These are phyloP conservation scores for Candida oleophila DNA, from an alignment of 805 yeast species.

Conservation along the genomic window DNA sequence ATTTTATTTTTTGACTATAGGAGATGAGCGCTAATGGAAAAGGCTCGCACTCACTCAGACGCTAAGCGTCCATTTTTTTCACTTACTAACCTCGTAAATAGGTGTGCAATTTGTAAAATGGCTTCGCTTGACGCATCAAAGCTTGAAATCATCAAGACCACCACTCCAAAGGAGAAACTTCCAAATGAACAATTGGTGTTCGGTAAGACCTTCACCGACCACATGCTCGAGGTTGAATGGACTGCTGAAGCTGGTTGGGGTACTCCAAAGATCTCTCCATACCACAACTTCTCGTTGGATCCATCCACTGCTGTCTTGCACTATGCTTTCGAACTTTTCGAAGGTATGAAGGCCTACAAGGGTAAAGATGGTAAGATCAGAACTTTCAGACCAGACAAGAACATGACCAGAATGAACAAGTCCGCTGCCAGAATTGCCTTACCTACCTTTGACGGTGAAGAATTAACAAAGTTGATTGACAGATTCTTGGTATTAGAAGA, in stretches of 20 bases:
- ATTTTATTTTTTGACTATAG: too few species aligned
- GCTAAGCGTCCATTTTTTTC: not conserved
- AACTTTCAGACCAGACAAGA: conserved; percentile 86
- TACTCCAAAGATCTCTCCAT: conserved; percentile 84
- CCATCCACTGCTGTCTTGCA: conserved; percentile 92
- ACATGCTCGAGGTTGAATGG: conserved; percentile 89
- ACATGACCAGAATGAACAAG: conserved; percentile 86
- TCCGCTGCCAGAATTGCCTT: conserved; percentile 87
- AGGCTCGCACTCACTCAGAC: too few species aligned
- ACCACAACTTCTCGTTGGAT: conserved; percentile 70
- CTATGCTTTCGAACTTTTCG: conserved; percentile 92
- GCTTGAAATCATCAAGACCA: conserved; percentile 34
- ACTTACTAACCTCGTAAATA: too few species aligned
- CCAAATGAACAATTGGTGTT: conserved; percentile 41
- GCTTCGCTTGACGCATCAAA: conserved; percentile 34
- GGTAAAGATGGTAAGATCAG: conserved; percentile 63
- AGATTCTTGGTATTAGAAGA: conserved; percentile 74
- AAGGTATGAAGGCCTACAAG: conserved; percentile 91
- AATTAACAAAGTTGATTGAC: conserved; percentile 71
- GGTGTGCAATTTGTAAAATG: not conserved
- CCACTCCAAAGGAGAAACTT: conserved; percentile 32
- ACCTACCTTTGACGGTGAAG: conserved; percentile 81
- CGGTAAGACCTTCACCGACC: conserved; percentile 69
- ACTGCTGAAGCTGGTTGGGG: conserved; percentile 76
- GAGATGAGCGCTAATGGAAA: too few species aligned